Percentiles rank a stretch among this genome's conserved stretches.
Evolutionary conservation across 345 rosid species (phyloP).

Genomic region (Citrus mangshanensis): DNA sequence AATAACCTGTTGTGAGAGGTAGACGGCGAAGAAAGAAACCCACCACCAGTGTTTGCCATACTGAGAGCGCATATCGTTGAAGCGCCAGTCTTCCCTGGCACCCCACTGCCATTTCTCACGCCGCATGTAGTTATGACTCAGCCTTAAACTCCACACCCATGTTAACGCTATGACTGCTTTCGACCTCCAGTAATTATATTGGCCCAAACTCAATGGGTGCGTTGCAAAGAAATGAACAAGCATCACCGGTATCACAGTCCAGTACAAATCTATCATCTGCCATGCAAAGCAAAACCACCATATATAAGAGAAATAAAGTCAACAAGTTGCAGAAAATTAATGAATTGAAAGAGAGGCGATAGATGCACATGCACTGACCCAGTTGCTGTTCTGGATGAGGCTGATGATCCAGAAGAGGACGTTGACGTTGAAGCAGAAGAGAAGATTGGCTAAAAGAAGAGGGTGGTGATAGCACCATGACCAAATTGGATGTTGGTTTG

Average conservation of each 20-base stretch:
- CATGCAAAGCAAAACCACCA: neutral
- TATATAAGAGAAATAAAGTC: conserved; percentile 1
- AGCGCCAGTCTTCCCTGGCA: conserved; percentile 96
- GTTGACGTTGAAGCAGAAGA: conserved; percentile 94
- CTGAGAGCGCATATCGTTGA: conserved; percentile 70
- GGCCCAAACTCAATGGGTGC: conserved; percentile 50
- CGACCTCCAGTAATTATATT: conserved; percentile 66
- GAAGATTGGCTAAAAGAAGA: conserved; percentile 62
- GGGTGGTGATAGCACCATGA: conserved; percentile 85
- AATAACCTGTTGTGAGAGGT: conserved; percentile 81
- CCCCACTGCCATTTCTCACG: conserved; percentile 98
- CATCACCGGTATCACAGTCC: conserved; percentile 93
- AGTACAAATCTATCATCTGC: conserved; percentile 93
- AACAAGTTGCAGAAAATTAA: neutral
- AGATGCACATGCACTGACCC: conserved; percentile 42
- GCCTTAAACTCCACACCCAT: conserved; percentile 83
- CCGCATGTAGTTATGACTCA: conserved; percentile 85
- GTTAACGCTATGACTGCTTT: conserved; percentile 51
- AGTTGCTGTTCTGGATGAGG: conserved; percentile 70
- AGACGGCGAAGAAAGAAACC: conserved; percentile 87
- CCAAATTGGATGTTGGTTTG: conserved; percentile 35
- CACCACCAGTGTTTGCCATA: conserved; percentile 95
- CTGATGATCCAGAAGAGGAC: conserved; percentile 87
- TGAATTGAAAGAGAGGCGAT: neutral
- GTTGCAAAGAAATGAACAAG: conserved; percentile 68